Evolutionary conservation across 1,284 basidiomycete species (phyloP).

Genomic region (Leccinum fallax): DNA sequence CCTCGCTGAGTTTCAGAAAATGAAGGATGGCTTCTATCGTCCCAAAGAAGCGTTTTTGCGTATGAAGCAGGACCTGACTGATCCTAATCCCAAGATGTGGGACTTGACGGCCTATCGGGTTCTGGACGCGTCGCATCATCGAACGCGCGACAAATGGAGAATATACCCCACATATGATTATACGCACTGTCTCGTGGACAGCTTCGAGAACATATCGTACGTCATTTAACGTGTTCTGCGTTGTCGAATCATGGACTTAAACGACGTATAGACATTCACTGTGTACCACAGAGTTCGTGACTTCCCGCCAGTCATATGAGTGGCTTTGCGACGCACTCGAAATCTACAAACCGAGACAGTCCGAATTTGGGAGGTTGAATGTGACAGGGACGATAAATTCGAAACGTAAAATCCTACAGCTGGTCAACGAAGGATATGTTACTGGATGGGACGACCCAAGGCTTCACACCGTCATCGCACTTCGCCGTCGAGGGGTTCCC

Average conservation of each 20-base stretch:
- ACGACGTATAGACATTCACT: slow-evolving; percentile 79
- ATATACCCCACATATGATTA: slow-evolving; percentile 99
- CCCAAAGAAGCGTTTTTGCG: slow-evolving; percentile 92
- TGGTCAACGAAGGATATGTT: slow-evolving; percentile 87
- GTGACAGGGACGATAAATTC: slow-evolving; percentile 96
- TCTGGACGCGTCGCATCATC: slow-evolving; percentile 88
- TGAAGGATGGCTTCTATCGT: slow-evolving; percentile 90
- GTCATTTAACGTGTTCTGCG: slow-evolving; percentile 36
- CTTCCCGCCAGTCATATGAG: slow-evolving; percentile 97
- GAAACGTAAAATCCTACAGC: slow-evolving; percentile 92
- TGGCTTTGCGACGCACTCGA: slow-evolving; percentile 98
- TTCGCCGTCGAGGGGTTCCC: slow-evolving; percentile 92
- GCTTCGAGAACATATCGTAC: slow-evolving; percentile 98
- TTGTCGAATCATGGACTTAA: background rate
- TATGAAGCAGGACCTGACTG: slow-evolving; percentile 96
- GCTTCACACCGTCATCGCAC: slow-evolving; percentile 96
- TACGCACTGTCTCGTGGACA: slow-evolving; percentile 98
- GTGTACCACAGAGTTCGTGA: slow-evolving; percentile 96
- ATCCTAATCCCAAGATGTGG: slow-evolving; percentile 99
- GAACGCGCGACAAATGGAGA: slow-evolving; percentile 92
- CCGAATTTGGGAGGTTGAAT: slow-evolving; percentile 94
- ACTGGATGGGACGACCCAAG: slow-evolving; percentile 98
- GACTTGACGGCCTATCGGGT: slow-evolving; percentile 97
- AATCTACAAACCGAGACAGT: slow-evolving; percentile 98
- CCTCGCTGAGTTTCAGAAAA: slow-evolving; percentile 85